phyloP scores from a whole-genome alignment of 768 basidiomycete species.

The Obba rivulosa region DNA sequence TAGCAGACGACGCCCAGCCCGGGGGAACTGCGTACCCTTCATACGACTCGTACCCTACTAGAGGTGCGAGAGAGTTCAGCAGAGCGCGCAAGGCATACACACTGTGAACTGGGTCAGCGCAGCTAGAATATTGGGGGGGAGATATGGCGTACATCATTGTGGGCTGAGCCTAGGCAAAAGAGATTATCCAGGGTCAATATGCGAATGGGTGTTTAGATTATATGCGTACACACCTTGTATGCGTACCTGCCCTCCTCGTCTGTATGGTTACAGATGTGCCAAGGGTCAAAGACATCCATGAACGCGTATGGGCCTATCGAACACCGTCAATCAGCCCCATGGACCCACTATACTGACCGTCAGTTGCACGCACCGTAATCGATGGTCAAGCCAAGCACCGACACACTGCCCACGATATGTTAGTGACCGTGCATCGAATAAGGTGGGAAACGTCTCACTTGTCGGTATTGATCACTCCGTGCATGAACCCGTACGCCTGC shows the following conservation, averaged over 20 bases:
- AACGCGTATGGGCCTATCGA: slow-evolving; percentile 79
- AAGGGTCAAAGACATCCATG: slow-evolving; percentile 86
- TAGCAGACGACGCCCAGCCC: slow-evolving; percentile 60
- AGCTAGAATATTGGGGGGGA: neutral
- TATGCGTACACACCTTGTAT: slow-evolving; percentile 43
- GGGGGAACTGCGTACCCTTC: slow-evolving; percentile 43
- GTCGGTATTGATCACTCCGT: slow-evolving; percentile 96
- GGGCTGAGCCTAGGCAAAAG: slow-evolving; percentile 54
- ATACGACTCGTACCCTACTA: slow-evolving; percentile 79
- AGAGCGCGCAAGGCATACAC: slow-evolving; percentile 76
- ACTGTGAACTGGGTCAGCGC: slow-evolving; percentile 28
- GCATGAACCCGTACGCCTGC: slow-evolving; percentile 95
- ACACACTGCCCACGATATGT: slow-evolving; percentile 53
- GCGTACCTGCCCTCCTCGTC: slow-evolving; percentile 77
- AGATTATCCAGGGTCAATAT: slow-evolving; percentile 5
- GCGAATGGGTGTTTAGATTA: no score
- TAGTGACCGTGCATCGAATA: neutral
- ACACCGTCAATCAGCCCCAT: neutral
- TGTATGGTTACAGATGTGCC: slow-evolving; percentile 89
- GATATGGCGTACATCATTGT: slow-evolving; percentile 60
- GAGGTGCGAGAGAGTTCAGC: slow-evolving; percentile 70
- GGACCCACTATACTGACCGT: neutral
- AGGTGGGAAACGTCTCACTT: slow-evolving; percentile 51
- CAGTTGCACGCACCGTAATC: slow-evolving; percentile 51
- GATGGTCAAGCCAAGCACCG: slow-evolving; percentile 69